Base-by-base conservation (phyloP, 2,329 filamentous ascomycete species). In the Fusarium setosum region DNA sequence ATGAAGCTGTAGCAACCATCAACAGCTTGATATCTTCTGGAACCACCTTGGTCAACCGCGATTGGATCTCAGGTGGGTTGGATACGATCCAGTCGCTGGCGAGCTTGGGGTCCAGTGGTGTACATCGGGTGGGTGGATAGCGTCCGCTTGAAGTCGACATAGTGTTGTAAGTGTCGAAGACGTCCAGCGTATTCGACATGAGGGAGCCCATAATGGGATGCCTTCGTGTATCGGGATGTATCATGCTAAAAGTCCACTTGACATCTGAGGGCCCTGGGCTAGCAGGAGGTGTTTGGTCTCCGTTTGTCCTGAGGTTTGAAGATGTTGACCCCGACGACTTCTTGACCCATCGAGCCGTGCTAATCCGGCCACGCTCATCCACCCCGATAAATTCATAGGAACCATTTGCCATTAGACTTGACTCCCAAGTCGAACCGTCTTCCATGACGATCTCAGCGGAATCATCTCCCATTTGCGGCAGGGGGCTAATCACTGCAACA, bases 221-320 rank as follows among this genome's bases (percentile, higher is more conserved):
- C 12, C 90, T 87, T 31, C 90, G 83, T 9, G 86, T 87, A 44
- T 85, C 84, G 0, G 91, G 87, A 68, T 91, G 87, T 70, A 95
- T 89, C 63, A 93, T 87, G 78, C 90, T 93, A 74, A 95, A 95
- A 9, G 88, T 92, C 80, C 90, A 94, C 73, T 87, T 88, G 57
- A 78, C 80, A 44, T 87, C 85, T 2, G 72, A 61, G 3, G 76
- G 66, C 1, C 70, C 44, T 12, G 69, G 69, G 37, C 67, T 72
- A 7, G 62, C 67, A 4, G 74, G 63, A 4, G 75, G 61, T 7
- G 65, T 61, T 15, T 65, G 56, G 55, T 65, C 67, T 44, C 68
- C 65, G 49, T 69, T 57, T 24, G 58, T 45, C 29, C 53, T 65
- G 9, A 58, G 49, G 18, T 58, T 51, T n/a, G 71, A 65, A 17